These are phyloP conservation scores for Salvia rosmarinus DNA, from an alignment of 257 asterid genomes.

Conservation along the genomic window DNA sequence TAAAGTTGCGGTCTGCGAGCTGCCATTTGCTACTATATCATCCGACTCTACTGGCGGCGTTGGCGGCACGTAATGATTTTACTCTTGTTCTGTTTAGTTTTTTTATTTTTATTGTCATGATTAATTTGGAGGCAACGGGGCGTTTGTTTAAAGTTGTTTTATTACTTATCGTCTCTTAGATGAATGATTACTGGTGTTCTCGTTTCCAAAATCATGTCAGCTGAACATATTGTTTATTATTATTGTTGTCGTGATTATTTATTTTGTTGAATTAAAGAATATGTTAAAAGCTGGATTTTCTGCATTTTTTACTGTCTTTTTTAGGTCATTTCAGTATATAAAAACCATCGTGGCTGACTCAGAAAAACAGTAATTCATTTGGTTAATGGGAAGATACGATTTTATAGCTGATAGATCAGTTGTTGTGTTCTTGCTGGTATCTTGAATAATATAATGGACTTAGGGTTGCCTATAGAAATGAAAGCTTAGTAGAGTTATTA, in stretches of 20 bases:
- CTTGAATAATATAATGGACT: constrained; percentile 14
- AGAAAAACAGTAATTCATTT: not conserved
- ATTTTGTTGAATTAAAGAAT: not conserved
- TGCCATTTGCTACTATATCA: constrained; percentile 87
- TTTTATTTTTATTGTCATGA: not conserved
- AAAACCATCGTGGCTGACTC: not conserved
- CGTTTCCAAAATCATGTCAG: not conserved
- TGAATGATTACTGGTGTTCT: not conserved
- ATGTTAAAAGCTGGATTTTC: too few species aligned
- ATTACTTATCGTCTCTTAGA: not conserved
- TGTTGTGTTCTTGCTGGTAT: not conserved
- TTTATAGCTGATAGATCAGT: not conserved
- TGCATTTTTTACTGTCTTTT: too few species aligned
- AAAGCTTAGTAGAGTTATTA: too few species aligned
- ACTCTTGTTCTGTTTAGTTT: not conserved
- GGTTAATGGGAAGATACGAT: not conserved
- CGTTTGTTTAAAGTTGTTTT: not conserved
- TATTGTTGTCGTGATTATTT: not conserved
- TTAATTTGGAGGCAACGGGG: not conserved
- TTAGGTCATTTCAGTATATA: not conserved
- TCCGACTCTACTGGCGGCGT: constrained; percentile 88
- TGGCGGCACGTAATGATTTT: constrained; percentile 79
- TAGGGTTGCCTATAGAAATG: not conserved
- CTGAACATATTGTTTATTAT: not conserved
- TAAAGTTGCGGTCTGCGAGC: constrained; percentile 89